phyloP scores from a whole-genome alignment of 2,329 filamentous ascomycete species.

The Aspergillus costaricaensis region DNA sequence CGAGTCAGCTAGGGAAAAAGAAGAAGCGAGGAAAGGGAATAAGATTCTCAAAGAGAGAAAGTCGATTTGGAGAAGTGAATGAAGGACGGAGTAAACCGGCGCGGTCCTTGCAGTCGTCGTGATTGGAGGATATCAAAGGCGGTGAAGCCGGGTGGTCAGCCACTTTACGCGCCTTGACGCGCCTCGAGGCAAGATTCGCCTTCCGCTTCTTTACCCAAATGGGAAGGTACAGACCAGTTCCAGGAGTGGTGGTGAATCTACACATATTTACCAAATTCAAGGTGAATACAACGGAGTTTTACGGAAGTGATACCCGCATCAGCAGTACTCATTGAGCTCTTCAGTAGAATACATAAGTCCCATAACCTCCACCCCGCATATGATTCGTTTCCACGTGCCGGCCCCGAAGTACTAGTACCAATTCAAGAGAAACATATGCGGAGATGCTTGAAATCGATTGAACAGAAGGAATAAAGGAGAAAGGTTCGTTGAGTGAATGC shows the following conservation, averaged over 20 bases:
- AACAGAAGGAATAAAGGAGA: slow-evolving; percentile 9
- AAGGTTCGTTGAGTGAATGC: slow-evolving; percentile 10
- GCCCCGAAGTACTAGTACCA: slow-evolving; percentile 9
- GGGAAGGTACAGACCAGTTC: not conserved
- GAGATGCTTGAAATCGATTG: slow-evolving; percentile 12
- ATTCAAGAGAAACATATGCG: slow-evolving; percentile 15
- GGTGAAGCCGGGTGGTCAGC: slow-evolving; percentile 17
- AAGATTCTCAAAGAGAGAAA: not conserved
- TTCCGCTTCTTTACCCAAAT: not conserved
- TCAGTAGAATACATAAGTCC: slow-evolving; percentile 31
- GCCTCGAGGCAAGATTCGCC: slow-evolving; percentile 5
- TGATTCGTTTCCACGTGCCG: slow-evolving; percentile 18
- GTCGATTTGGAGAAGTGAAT: not conserved
- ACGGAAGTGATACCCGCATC: not conserved
- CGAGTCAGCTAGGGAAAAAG: not conserved
- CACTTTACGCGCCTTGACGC: slow-evolving; percentile 30
- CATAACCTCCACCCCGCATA: slow-evolving; percentile 19
- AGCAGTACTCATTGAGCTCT: slow-evolving; percentile 24
- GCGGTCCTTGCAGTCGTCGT: slow-evolving; percentile 5
- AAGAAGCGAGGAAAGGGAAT: not conserved
- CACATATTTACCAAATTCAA: not conserved
- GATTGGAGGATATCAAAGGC: slow-evolving; percentile 24
- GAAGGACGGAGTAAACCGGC: slow-evolving; percentile 16
- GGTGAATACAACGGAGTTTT: too few species aligned
- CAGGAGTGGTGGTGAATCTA: not conserved